Evolutionary conservation across 257 asterid species (phyloP), one percentile per base, ranked within the genome.

Genomic region (Przewalskia tangutica): DNA sequence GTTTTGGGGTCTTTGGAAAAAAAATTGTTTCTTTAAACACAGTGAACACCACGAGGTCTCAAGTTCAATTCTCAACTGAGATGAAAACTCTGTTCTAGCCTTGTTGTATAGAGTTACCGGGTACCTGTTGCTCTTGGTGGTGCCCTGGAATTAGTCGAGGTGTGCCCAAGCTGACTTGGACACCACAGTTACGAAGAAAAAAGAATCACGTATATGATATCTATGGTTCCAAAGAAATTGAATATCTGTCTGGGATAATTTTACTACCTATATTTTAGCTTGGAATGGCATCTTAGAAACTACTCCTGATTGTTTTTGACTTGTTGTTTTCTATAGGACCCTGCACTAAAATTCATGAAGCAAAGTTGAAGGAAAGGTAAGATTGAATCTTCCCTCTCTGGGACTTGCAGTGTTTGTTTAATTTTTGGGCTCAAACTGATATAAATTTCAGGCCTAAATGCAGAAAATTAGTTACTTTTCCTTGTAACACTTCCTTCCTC

Each of bases 311-410:
- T 51, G 46, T 58, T 81, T 81, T 79, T 34, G n/a, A 11, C 54
- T 17, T 85, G 32, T 27, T 82, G 17, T 81, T 81, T 83, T 87
- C 73, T 71, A 36, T 82, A 96, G 99, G 99, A 46, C 90, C 84
- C 11, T 96, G 99, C 93, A 92, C 94, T 2, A 96, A 92, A 86
- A 89, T 94, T 89, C 99, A 96, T 82, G 99, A 96, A 86, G 93
- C 86, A 14, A 96, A 96, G 92, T 86, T 96, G 91, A 96, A 96
- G 85, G 99, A 96, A 88, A 91, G 98, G 99, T 96, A 91, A 83
- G 64, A 14, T 16, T 56, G 58, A 53, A 27, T 75, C 12, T 14
- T 77, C 13, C 13, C n/a, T 27, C 3, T 4, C 51, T 62, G 53
- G 42, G 36, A 6, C 18, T 9, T 6, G 10, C n/a, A 9, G 11